Base-by-base conservation (phyloP, 139 green algal species). In the Haematococcus sp. region DNA sequence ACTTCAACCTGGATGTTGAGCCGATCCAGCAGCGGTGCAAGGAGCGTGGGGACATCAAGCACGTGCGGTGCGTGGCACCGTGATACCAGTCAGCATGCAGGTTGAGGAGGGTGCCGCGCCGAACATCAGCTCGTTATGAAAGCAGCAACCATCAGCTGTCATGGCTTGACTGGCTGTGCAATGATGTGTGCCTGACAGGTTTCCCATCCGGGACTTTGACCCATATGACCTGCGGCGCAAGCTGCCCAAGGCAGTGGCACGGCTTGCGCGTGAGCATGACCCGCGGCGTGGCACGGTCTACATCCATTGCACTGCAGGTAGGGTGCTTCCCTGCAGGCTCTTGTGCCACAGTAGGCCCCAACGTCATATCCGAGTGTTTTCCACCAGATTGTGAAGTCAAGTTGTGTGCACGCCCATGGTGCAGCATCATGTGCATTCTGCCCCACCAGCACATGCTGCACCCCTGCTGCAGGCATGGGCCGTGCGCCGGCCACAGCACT, bases 221-320 rank as follows among this genome's bases (percentile, higher is more conserved):
- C 91, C 93, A 25, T 94, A 93, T 72, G 88, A 88, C 80, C 80
- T 98, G 70, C 59, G 86, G 4, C 40, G 72, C 25, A 79, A 84
- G 76, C 66, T 85, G 59, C 80, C 80, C 23, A 78, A 81, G 51
- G 91, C 88, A 15, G 86, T 94, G 33, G 35, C 81, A 0, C 32
- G 73, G 22, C 83, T 94, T 52, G 81, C 84, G 0, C 75, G 73
- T 17, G 80, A 75, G 31, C 85, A 90, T 71, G 60, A 84, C 34
- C 81, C 81, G 30, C 4, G 28, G 19, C 13, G 31, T 23, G 43
- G 30, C 30, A 91, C 84, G 0, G 72, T 88, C 7, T 98, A 98
- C 80, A 91, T 98, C 60, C 94, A 98, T 84, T 98, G 94, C 76
- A 98, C 94, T 31, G 93, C 93, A 79, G 91, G 91, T 91, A 43